A percentile compares a stretch with the other conserved stretches of the same genome.
Evolutionary conservation across 2,329 filamentous ascomycete species (phyloP).

Genomic region (Juglanconis oblonga): DNA sequence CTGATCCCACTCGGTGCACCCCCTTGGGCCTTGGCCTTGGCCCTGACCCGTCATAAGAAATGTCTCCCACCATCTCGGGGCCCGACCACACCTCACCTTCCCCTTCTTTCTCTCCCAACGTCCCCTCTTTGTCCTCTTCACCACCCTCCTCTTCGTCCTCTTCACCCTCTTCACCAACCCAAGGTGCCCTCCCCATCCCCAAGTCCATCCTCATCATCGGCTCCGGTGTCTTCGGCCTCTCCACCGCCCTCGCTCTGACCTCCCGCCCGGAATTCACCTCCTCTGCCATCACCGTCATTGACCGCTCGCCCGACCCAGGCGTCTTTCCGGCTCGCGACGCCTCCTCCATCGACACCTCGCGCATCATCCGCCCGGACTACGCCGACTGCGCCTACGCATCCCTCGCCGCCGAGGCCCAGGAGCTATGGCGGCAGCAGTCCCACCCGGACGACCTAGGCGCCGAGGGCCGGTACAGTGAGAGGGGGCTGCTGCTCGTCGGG

Average conservation of each 20-base stretch:
- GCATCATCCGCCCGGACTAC: conserved; percentile 74
- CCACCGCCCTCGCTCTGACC: conserved; percentile 65
- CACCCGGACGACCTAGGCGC: conserved; percentile 53
- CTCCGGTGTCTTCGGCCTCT: conserved; percentile 62
- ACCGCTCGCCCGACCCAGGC: conserved; percentile 40
- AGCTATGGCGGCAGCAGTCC: conserved; percentile 62
- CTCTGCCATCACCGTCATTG: conserved; percentile 57
- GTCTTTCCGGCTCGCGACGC: conserved; percentile 61
- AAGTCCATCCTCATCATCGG: conserved; percentile 65
- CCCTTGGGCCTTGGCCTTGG: too few species aligned
- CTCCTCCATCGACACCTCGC: conserved; percentile 60
- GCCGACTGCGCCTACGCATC: conserved; percentile 72
- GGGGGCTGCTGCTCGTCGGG: conserved; percentile 64
- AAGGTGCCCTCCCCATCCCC: conserved; percentile 26
- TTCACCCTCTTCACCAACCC: conserved; percentile 13
- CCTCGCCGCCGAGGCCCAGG: conserved; percentile 69
- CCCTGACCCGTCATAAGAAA: too few species aligned
- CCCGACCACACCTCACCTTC: conserved; percentile 8
- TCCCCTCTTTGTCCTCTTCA: too few species aligned
- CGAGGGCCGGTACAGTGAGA: conserved; percentile 67
- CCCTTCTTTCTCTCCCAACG: too few species aligned
- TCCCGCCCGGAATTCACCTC: conserved; percentile 53
- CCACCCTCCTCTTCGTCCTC: conserved; percentile 1
- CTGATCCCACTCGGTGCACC: conserved; percentile 4
- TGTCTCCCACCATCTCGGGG: conserved; percentile 12